Conservation (phyloP, 2,329 filamentous ascomycete genomes). For the Aspergillus intermedius region DNA sequence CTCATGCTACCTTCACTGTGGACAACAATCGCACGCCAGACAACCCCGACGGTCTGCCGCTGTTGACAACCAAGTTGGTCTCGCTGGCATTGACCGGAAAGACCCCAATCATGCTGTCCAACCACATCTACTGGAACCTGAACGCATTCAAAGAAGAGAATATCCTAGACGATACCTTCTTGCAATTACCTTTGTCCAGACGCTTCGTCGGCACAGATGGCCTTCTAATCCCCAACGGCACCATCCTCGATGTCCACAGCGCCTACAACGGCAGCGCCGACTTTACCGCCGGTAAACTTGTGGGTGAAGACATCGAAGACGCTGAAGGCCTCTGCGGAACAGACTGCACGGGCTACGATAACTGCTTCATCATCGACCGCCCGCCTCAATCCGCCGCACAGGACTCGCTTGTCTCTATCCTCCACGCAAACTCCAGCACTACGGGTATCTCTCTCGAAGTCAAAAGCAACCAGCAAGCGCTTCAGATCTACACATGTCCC, state of each 20-base stretch:
- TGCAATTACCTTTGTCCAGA: conserved; percentile 41
- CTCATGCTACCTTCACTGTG: conserved; percentile 41
- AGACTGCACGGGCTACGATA: conserved; percentile 79
- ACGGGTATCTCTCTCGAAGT: conserved; percentile 80
- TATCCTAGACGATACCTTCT: conserved; percentile 38
- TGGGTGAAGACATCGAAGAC: conserved; percentile 63
- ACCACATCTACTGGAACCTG: conserved; percentile 48
- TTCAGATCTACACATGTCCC: conserved; percentile 83
- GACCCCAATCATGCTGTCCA: conserved; percentile 46
- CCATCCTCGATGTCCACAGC: conserved; percentile 69
- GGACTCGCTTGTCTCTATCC: conserved; percentile 40
- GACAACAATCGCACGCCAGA: conserved; percentile 27
- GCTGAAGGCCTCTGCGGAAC: conserved; percentile 69
- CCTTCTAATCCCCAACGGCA: conserved; percentile 68
- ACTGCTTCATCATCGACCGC: conserved; percentile 44
- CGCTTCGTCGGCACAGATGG: conserved; percentile 46
- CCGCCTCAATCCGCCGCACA: conserved; percentile 27
- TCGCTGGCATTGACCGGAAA: conserved; percentile 40
- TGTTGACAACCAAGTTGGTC: conserved; percentile 39
- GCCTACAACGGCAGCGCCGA: conserved; percentile 46
- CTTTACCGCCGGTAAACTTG: conserved; percentile 72
- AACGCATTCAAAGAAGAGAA: conserved; percentile 41
- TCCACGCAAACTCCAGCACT: conserved; percentile 58
- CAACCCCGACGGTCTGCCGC: conserved; percentile 36
- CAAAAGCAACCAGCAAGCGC: conserved; percentile 74